phyloP scores from a whole-genome alignment of 2,329 filamentous ascomycete genomes.

The Sclerotinia glacialis region DNA sequence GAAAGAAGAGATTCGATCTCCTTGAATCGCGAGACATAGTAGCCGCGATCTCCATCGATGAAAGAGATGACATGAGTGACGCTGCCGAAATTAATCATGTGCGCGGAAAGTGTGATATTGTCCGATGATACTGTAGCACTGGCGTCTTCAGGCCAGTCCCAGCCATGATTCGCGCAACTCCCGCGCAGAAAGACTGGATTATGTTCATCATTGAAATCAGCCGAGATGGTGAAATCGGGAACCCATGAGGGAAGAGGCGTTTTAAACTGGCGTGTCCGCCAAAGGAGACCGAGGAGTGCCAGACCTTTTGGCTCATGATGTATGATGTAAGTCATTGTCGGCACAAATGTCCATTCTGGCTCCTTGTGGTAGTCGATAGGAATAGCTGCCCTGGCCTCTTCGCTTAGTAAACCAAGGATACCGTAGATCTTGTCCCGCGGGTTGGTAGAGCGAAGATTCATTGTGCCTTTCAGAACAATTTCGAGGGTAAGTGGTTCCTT shows the following conservation, averaged over 20 bases:
- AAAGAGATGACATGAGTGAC: constrained; percentile 12
- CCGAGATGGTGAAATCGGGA: constrained; percentile 20
- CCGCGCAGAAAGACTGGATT: constrained; percentile 16
- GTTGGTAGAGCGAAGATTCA: constrained; percentile 23
- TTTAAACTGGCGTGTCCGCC: constrained; percentile 17
- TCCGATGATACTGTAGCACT: neutral
- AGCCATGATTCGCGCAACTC: neutral
- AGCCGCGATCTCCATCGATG: neutral
- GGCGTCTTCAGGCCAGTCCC: neutral
- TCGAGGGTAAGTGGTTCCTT: constrained; percentile 5
- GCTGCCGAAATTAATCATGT: neutral
- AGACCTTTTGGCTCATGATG: constrained; percentile 17
- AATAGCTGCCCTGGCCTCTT: constrained; percentile 14
- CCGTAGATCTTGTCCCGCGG: constrained; percentile 24
- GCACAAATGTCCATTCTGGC: constrained; percentile 21
- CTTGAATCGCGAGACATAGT: neutral
- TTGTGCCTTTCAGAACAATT: constrained; percentile 14
- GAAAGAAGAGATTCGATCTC: constrained; percentile 2
- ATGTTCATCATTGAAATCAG: constrained; percentile 6
- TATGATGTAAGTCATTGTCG: constrained; percentile 20
- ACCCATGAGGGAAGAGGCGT: constrained; percentile 20
- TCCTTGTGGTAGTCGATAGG: constrained; percentile 19
- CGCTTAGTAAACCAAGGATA: constrained; percentile 18
- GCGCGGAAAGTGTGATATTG: neutral
- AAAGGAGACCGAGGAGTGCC: constrained; percentile 19